Base-by-base conservation (phyloP, 1,284 basidiomycete species). In the Sporisorium graminicola region DNA sequence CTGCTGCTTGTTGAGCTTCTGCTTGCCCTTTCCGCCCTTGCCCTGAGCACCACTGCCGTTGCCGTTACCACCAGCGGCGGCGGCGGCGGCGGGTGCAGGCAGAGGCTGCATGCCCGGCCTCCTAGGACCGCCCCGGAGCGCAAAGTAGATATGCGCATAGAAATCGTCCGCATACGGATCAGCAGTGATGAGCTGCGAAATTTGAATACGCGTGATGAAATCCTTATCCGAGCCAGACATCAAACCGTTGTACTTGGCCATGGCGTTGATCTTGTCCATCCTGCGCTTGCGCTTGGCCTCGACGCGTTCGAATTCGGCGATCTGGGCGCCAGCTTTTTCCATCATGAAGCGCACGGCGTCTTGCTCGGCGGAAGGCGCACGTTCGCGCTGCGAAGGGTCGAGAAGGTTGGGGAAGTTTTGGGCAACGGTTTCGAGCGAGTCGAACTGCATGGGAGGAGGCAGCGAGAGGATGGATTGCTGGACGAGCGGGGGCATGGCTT, bases 201-300 rank as follows among this genome's bases (percentile, higher is more conserved):
- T 94, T 87, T 99, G 97, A 69, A 99, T 99, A 43, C 97, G 92
- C 24, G 97, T 99, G 87, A 99, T 99, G 86, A 99, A 99, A 85
- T 99, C 97, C 88, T 99, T 99, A 89, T 99, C 97, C 16, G 94
- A 96, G 86, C 95, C 93, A 0, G 93, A 94, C 97, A 99, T 99
- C 61, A 98, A 89, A 85, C 98, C 95, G 86, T 99, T 99, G 87
- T 97, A 95, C 78, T 93, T 92, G 61, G 94, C 90, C 95, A 97
- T 86, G 49, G 74, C 83, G 67, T 78, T 87, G 70, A 85, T 78
- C 73, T 85, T 85, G 42, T 75, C 74, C 53, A 78, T 67, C 47
- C 81, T 66, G n/a, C 65, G 55, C 42, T 78, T 74, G 46, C 77
- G 74, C 47, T 80, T 82, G 8, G 67, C 65, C 61, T 82, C 81